Percentiles rank a stretch among this genome's conserved stretches.
phyloP scores from a whole-genome alignment of 2,329 filamentous ascomycete genomes.

The Cadophora gregata region DNA sequence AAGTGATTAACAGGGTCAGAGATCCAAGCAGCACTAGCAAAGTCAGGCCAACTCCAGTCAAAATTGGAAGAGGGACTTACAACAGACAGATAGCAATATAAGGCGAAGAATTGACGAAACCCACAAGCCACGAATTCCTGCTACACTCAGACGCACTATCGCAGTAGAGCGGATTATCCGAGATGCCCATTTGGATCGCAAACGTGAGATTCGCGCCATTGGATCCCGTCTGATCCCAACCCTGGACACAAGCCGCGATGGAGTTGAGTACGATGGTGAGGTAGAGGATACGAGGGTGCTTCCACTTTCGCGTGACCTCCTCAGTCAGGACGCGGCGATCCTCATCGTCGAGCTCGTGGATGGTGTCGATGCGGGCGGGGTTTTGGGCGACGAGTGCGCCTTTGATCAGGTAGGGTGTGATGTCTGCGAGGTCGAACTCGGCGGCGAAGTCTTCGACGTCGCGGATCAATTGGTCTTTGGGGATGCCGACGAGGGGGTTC shows the following conservation, averaged over 20 bases:
- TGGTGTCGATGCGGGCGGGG: conserved; percentile 65
- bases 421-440: conserved; percentile 62
- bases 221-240: conserved; percentile 58
- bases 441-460: conserved; percentile 66
- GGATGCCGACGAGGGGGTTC: conserved; percentile 62
- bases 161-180: conserved; percentile 49
- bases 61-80: conserved; percentile 49
- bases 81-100: conserved; percentile 54
- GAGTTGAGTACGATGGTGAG: conserved; percentile 72
- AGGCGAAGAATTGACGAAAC: conserved; percentile 59
- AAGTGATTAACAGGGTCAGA: conserved; percentile 66
- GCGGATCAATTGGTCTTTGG: conserved; percentile 55
- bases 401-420: conserved; percentile 64
- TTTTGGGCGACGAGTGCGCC: conserved; percentile 79
- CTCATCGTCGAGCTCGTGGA: conserved; percentile 63
- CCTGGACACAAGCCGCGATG: conserved; percentile 71
- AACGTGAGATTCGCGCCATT: conserved; percentile 57
- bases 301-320: conserved; percentile 73
- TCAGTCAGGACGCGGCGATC: conserved; percentile 68
- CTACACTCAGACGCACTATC: conserved; percentile 48
- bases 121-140: conserved; percentile 56
- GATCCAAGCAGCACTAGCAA: conserved; percentile 52
- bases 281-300: conserved; percentile 66
- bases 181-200: conserved; percentile 52
- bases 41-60: neutral